Base-by-base conservation (phyloP, 495 filamentous ascomycete genomes). In the Tuber borchii region DNA sequence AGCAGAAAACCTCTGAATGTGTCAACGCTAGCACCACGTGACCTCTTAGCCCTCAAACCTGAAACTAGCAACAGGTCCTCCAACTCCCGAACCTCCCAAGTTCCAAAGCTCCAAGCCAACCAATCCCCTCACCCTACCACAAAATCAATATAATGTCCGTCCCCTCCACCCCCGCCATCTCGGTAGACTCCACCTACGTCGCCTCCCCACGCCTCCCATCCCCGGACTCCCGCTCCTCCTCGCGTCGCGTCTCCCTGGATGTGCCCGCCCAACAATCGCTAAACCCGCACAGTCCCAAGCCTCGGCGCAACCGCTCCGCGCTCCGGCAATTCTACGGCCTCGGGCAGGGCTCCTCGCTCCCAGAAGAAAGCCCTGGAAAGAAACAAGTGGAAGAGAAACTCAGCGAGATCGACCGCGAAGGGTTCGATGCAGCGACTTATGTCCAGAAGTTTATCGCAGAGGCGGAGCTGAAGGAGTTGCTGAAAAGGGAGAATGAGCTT, bases 311-410 rank as follows among this genome's bases (percentile, higher is more conserved):
- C 83, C 91, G 95, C 78, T 88, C 92, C 51, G 95, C 95, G 26
- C 88, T 99, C 22, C 91, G 95, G 75, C 93, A 97, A 79, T 98
- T 97, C 86, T 99, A 98, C 85, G 93, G 93, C 79, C 88, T 98
- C 74, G 9, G 81, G 83, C 19, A 82, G 82, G 14, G 75, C 74
- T 14, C 44, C 56, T 84, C 80, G 20, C 16, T 44, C 4, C 56
- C 46, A 77, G 68, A 81, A 75, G n/a, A 76, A 78, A 45, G 83
- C 7, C 71, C 75, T 40, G 71, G 43, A 34, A 71, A 73, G 22
- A 69, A 34, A 16, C 22, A 51, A 83, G 76, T 86, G 83, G 76
- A 82, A 76, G 74, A 80, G 80, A 75, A 86, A 82, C 73, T 84
- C 43, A 84, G 83, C 69, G 88, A 90, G 81, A 84, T 92, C 40